Base-by-base conservation (phyloP, 2,329 filamentous ascomycete species). In the Coniochaeta hoffmannii region DNA sequence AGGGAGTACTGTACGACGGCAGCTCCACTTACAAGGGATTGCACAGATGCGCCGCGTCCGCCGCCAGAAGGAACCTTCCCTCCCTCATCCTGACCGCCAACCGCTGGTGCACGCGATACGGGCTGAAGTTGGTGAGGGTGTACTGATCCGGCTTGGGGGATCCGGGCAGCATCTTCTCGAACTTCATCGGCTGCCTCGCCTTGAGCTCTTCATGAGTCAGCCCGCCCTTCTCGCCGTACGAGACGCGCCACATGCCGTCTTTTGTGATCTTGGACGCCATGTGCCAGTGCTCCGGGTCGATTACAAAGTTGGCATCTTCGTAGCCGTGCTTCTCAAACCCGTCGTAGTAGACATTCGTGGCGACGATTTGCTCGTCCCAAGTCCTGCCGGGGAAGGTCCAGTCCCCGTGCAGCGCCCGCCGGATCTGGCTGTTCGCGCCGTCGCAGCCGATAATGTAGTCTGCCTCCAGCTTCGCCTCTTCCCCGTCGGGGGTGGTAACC, bases 181-280 rank as follows among this genome's bases (percentile, higher is more conserved):
- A 80, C 49, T 74, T 74, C 52, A 62, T 62, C 2, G 75, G 74
- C 56, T 75, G 75, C 14, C 74, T 67, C 19, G 68, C 68, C 34
- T 72, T 61, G 17, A 76, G 65, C 61, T 80, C 70, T 30, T 77
- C 74, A 5, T 62, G 65, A 0, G 66, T 69, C 8, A 79, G 67
- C 2, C 67, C 69, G 0, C 69, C 68, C 2, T 66, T 64, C 59
- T 79, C 76, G 38, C 74, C 75, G 56, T 80, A 80, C 1, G 75
- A 73, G n/a, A 80, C 74, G 28, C 76, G 72, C 70, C 75, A 80
- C 12, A 80, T 62, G 1, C 75, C 76, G 55, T 78, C 76, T 4
- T 64, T 68, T 11, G 71, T 74, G 57, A 79, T 76, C 22, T 69
- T 72, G 0, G 77, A 75, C 4, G 73, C 76, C 76, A 80, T 77